Percentiles rank a stretch among this genome's conserved stretches.
Conservation (phyloP, 108 stramenopile species). For the Licmophora abbreviata region DNA sequence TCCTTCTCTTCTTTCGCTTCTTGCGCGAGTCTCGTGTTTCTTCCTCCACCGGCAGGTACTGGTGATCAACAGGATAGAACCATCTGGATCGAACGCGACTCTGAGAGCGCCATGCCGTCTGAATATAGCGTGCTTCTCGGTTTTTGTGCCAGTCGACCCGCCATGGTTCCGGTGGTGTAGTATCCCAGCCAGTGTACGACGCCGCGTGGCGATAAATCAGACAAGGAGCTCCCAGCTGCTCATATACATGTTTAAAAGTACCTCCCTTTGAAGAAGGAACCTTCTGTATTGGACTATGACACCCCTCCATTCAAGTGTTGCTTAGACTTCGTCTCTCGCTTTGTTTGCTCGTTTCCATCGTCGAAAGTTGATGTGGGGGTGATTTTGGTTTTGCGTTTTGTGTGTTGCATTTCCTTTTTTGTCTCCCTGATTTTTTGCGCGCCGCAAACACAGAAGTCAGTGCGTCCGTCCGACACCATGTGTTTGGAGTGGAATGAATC, state of each 20-base stretch:
- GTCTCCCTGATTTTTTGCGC: too few species aligned
- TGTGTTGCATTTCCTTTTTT: neutral
- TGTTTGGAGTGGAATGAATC: too few species aligned
- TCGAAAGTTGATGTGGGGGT: too few species aligned
- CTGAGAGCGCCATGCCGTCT: neutral
- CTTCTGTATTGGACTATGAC: neutral
- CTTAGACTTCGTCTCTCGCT: too few species aligned
- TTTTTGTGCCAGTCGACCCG: conserved; percentile 4
- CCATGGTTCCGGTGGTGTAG: neutral
- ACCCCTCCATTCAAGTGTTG: neutral
- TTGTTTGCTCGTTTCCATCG: too few species aligned
- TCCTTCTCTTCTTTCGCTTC: conserved; percentile 3
- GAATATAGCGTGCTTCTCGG: neutral
- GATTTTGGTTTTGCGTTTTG: too few species aligned
- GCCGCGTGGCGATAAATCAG: conserved; percentile 33
- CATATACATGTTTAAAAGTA: conserved; percentile 8
- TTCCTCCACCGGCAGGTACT: neutral
- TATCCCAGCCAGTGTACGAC: conserved; percentile 9
- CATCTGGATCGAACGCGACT: conserved; percentile 8
- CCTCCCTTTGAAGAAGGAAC: neutral
- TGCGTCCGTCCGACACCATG: too few species aligned
- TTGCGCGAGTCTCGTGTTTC: neutral
- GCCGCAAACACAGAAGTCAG: too few species aligned
- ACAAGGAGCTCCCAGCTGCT: conserved; percentile 38
- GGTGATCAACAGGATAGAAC: conserved; percentile 12